Evolutionary conservation across 202 grass and related monocot genomes (phyloP).

Genomic region (Setaria viridis): DNA sequence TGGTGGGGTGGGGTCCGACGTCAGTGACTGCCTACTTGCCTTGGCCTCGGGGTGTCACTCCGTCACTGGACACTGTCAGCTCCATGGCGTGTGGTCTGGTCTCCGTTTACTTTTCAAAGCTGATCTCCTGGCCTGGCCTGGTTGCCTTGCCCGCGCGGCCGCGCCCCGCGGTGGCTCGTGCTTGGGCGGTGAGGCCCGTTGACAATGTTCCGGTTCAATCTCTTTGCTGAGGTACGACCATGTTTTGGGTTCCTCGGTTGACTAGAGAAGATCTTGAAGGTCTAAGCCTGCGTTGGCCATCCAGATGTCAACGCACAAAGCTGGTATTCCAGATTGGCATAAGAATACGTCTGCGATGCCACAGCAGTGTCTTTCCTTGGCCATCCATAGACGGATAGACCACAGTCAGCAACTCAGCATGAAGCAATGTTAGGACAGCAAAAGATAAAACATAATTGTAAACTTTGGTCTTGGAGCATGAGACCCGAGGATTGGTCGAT

Average conservation of each 20-base stretch:
- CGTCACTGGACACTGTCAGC: neutral
- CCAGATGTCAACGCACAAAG: neutral
- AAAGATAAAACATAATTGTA: neutral
- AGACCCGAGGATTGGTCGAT: neutral
- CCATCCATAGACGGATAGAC: neutral
- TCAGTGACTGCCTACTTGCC: neutral
- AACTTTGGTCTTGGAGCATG: neutral
- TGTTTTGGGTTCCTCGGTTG: neutral
- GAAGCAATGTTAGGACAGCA: neutral
- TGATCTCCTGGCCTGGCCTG: neutral
- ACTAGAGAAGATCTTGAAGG: conserved; percentile 1
- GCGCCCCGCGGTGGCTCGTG: neutral
- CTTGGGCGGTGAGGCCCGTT: neutral
- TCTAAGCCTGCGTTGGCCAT: neutral
- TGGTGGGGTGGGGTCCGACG: neutral
- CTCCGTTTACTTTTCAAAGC: conserved; percentile 8
- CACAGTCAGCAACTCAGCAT: neutral
- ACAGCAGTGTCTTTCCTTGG: neutral
- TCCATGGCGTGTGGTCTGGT: neutral
- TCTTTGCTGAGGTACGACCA: too few relatives aligned
- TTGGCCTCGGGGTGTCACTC: neutral
- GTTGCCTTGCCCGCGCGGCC: too few relatives aligned
- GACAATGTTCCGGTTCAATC: neutral
- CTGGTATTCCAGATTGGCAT: neutral
- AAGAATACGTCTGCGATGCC: neutral